Base-by-base conservation (phyloP, 2,329 filamentous ascomycete genomes). In the Diaporthe citrichinensis region DNA sequence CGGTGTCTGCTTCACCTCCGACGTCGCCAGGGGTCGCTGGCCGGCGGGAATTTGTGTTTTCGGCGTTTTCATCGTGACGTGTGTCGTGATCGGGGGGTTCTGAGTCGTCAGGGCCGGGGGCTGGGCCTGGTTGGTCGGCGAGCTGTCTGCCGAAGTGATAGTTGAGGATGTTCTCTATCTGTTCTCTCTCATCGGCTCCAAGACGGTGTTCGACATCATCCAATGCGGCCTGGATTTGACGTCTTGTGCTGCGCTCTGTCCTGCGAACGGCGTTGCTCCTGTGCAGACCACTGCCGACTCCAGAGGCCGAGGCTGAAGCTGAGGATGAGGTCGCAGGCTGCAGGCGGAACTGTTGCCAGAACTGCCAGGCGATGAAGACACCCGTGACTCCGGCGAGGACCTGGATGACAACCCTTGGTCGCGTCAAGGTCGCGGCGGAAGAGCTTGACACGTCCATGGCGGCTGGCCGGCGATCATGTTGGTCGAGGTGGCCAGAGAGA, bases 201-300 rank as follows among this genome's bases (percentile, higher is more conserved):
- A 77, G 74, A 36, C 49, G 59, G 62, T 76, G 71, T 39, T 76
- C 76, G 77, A 81, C 58, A 75, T 79, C 41, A 76, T 74, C 65
- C 81, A 81, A 74, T 90, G 89, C 75, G 14, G 53, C 69, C 69
- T 77, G 73, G 62, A 77, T 69, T 6, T 73, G 73, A 3, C 75
- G 75, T n/a, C 75, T 74, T 28, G 62, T 75, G 75, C 55, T 71
- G 10, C 75, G 62, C 39, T 77, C 75, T 14, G 73, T 75, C 51
- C 76, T 73, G 77, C 92, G 91, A 51, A 94, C 81, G 15, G 93
- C 93, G 82, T 94, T 94, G 81, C 92, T 92, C 77, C 93, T 87
- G 78, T 90, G 92, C 41, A 94, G 84, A 20, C 83, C 82, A 44
- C 81, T 78, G n/a, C 82, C 83, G 14, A 36, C 12, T 15, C 7